Evolutionary conservation across 768 basidiomycete species (phyloP).

Genomic region (Calocera viscosa): DNA sequence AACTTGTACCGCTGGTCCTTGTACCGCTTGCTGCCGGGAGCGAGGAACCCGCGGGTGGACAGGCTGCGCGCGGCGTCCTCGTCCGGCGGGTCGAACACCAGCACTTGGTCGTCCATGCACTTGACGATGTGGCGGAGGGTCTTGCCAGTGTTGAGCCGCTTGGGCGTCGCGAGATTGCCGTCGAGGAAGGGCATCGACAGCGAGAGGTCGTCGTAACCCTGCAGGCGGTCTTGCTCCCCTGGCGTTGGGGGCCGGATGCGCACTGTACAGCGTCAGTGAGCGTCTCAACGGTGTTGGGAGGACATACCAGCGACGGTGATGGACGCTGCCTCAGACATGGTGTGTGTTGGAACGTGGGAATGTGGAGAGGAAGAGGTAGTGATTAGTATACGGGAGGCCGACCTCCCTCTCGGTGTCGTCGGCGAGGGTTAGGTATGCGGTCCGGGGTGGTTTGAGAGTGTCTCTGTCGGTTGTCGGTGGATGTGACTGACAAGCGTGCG

Average conservation of each 20-base stretch:
- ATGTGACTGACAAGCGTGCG: too few relatives aligned
- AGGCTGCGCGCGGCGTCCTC: constrained; percentile 69
- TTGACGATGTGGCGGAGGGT: constrained; percentile 63
- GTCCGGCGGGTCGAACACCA: constrained; percentile 93
- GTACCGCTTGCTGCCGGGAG: constrained; percentile 82
- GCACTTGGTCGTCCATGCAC: constrained; percentile 84
- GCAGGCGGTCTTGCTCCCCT: constrained; percentile 75
- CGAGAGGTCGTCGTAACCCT: constrained; percentile 44
- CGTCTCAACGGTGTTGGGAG: constrained; percentile 11
- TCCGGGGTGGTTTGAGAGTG: background rate
- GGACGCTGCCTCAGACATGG: constrained; percentile 49
- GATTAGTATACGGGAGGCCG: background rate
- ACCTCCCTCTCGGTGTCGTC: background rate
- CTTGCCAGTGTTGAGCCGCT: constrained; percentile 25
- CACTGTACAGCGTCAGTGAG: constrained; percentile 37
- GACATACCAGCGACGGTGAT: constrained; percentile 70
- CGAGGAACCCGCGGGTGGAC: constrained; percentile 70
- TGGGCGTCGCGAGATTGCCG: constrained; percentile 63
- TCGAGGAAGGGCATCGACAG: constrained; percentile 56
- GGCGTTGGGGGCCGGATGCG: constrained; percentile 80
- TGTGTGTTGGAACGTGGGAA: background rate
- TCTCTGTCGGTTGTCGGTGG: too few relatives aligned
- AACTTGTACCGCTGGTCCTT: constrained; percentile 97
- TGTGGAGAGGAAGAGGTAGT: background rate
- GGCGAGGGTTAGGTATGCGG: background rate